Evolutionary conservation across 768 basidiomycete species (phyloP), one percentile per base, ranked within the genome.

Genomic region (Amanita rubescens): DNA sequence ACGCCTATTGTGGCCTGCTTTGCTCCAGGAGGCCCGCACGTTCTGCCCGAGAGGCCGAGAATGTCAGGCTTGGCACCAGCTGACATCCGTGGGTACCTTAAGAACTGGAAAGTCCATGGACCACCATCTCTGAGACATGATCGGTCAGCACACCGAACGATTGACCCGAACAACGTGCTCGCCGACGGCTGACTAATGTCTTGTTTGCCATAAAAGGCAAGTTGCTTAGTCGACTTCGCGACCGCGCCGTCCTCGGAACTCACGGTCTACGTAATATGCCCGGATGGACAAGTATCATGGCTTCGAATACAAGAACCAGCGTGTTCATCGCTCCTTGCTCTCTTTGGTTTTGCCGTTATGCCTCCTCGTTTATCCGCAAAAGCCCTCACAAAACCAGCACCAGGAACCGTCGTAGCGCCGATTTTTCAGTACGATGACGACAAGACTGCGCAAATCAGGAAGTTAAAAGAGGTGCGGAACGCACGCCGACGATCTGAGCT

Each of bases 381-480:
- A 15, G 72, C 90, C 38, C 70, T 85, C 59, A 82, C 78, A 3
- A 61, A 62, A 1, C 89, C 89, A 1, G 75, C 74, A 3, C 66
- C 71, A 1, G 82, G 71, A 2, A 82, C 77, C 0, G 65, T 73
- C 15, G 64, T 87, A 20, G 74, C 62, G 22, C 87, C 85, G 4
- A 63, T 78, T 15, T 69, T 80, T 59, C 67, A 72, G 3, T 90
- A 92, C 65, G 75, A 83, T 6, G 76, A 79, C 4, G 80, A 78
- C 54, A 88, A 93, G 64, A 60, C 69, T 14, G 67, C 70, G 2
- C 75, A 82, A 68, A 79, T 90, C 51, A 69, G 79, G 39, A 75
- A 75, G 11, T 71, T 93, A 19, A 73, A 75, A 53, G 73, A 86
- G 75, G 90, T 85, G 56, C 55, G 77, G 4, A 41, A 25, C 10